Evolutionary conservation across 2,329 filamentous ascomycete species (phyloP), one percentile per base, ranked within the genome.

Genomic region (Phoma herbarum): DNA sequence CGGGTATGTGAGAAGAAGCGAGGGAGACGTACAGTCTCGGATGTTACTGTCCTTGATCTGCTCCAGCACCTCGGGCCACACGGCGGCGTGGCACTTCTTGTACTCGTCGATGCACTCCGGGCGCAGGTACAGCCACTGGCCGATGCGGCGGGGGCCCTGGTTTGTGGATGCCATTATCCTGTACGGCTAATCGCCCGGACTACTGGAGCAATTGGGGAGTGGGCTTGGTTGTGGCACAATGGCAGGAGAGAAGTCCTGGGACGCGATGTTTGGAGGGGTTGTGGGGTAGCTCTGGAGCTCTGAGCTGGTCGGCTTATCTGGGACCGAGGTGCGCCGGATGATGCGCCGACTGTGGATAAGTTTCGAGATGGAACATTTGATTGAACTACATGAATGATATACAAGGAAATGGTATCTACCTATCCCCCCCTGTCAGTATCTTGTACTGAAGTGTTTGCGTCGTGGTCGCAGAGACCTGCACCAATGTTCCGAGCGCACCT

Each of bases 41-140:
- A 94, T 91, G 65, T 90, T 90, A 74, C 88, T 91, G 39, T 88
- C 85, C 72, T 88, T 87, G 70, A 94, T 93, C 78, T 92, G 89
- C 74, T 86, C 83, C 31, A 91, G 78, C 1, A 95, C 90, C 67
- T 90, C 89, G 6, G 90, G 90, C 91, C 90, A 94, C 0, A 92
- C 89, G 4, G 83, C 83, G 7, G 86, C 87, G 72, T 93, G 91
- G 62, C 86, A 88, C 68, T 88, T 83, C 75, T 91, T 93, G 80
- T 93, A 94, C 64, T 87, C 84, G 22, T 84, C 83, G 14, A 90
- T 79, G 61, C 81, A 84, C 62, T 89, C 86, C 12, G 86, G 86
- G 77, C 88, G 90, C 55, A 94, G 83, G 71, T 86, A 88, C 52
- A 93, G 83, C 64, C 92, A 89, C 76, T 93, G 90, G 37, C 84